Base-by-base conservation (phyloP, 805 yeast genomes). In the Debaryomyces tyrocola region DNA sequence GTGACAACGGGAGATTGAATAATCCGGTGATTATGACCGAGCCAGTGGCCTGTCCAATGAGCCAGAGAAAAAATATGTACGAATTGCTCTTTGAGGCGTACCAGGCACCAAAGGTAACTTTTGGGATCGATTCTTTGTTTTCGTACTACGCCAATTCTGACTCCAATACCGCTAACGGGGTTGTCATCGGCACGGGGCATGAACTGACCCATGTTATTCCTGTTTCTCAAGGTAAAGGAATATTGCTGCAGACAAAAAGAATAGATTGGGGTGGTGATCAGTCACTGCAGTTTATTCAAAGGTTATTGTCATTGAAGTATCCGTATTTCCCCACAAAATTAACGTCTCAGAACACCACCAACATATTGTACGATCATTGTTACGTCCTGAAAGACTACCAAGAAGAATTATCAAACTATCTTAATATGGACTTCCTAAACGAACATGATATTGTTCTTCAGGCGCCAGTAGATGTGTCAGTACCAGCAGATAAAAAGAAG, bases 251-350 rank as follows among this genome's bases (percentile, higher is more conserved):
- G 47, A 72, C 90, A 7, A 90, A 90, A 58, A 74, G 98, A 58
- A 80, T 94, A 33, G 90, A 89, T 60, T 89, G 94, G 89, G 98
- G 98, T 49, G 98, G 97, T 9, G 79, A 80, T 50, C 87, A 80
- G 37, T 78, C 91, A 1, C 79, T 77, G 27, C 80, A 77, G 34
- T 91, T 77, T 55, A 62, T 94, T 59, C 78, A 76, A 47, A 78
- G 74, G 53, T 75, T 85, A 31, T 66, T 94, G 41, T 75, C 83
- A 1, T 72, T 94, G 58, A 94, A 94, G 63, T 94, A 94, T 64
- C 98, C 99, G 1, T 85, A 82, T 55, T 94, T 91, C 63, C 98
- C 99, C 4, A 69, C 87, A 1, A 85, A 83, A 53, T 68, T 92
- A 44, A 73, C 82, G 6, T 67, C 71, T 10, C 70, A 73, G 46